phyloP scores from a whole-genome alignment of 345 rosid species.

The Hibiscus tridactylites region DNA sequence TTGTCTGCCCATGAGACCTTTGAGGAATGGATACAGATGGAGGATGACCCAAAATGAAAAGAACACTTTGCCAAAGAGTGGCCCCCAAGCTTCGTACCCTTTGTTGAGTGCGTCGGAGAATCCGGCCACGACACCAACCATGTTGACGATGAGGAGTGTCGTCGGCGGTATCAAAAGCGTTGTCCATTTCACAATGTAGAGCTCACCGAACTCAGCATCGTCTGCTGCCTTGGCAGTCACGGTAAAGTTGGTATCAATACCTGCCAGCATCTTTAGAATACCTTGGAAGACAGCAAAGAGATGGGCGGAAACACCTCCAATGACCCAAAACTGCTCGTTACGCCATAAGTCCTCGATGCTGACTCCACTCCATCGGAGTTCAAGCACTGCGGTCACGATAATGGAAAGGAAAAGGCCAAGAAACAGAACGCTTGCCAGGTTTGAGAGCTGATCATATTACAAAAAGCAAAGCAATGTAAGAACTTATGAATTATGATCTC shows the following conservation, averaged over 20 bases:
- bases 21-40: constrained; percentile 95
- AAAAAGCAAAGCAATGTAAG: not conserved
- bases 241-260: constrained; percentile 90
- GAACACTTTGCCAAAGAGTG: constrained; percentile 88
- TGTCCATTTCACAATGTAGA: constrained; percentile 87
- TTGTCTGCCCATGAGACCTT: constrained; percentile 98
- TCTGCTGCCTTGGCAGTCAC: constrained; percentile 93
- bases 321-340: constrained; percentile 95
- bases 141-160: constrained; percentile 65
- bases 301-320: constrained; percentile 96
- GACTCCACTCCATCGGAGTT: constrained; percentile 92
- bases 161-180: constrained; percentile 87
- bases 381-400: constrained; percentile 72
- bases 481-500: not conserved
- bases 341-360: constrained; percentile 91
- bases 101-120: constrained; percentile 95
- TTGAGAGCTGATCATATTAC: constrained; percentile 49
- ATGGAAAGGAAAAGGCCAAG: constrained; percentile 91
- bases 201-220: constrained; percentile 84
- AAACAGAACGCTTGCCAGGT: constrained; percentile 78
- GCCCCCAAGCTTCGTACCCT: constrained; percentile 98
- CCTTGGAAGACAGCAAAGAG: constrained; percentile 97
- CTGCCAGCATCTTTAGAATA: constrained; percentile 79
- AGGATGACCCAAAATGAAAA: constrained; percentile 95
- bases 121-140: constrained; percentile 98